These are phyloP conservation scores for Hymenoscyphus albidus DNA, from an alignment of 2,329 filamentous ascomycete species.

Conservation along the genomic window DNA sequence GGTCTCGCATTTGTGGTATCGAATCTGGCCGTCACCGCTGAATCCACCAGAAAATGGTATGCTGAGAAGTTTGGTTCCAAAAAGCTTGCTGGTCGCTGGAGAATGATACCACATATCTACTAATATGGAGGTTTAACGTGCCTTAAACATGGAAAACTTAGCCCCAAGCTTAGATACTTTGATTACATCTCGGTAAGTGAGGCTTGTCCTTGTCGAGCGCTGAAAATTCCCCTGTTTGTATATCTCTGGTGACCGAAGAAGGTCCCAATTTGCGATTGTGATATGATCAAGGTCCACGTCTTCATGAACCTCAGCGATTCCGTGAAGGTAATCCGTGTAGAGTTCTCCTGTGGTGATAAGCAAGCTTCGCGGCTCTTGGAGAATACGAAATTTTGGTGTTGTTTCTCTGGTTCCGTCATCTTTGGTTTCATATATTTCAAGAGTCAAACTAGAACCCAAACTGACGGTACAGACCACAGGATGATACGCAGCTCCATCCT, in stretches of 20 bases:
- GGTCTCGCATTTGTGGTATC: constrained; percentile 69
- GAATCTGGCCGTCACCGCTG: constrained; percentile 80
- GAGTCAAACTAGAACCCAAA: constrained; percentile 70
- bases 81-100: constrained; percentile 61
- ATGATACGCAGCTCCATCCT: constrained; percentile 85
- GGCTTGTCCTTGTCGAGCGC: constrained; percentile 61
- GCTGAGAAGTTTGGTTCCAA: constrained; percentile 66
- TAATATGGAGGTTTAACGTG: constrained; percentile 35
- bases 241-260: constrained; percentile 50
- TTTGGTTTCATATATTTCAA: constrained; percentile 69
- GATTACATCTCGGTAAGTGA: constrained; percentile 83
- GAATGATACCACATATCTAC: constrained; percentile 70
- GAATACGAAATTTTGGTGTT: constrained; percentile 52
- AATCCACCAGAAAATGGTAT: constrained; percentile 78
- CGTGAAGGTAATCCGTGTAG: constrained; percentile 70
- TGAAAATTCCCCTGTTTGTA: constrained; percentile 51
- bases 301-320: constrained; percentile 62
- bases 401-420: constrained; percentile 55
- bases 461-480: constrained; percentile 89
- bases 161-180: constrained; percentile 71
- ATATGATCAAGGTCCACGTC: constrained; percentile 61
- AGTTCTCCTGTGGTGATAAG: constrained; percentile 67
- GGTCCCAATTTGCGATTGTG: constrained; percentile 69
- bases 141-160: constrained; percentile 54
- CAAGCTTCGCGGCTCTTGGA: constrained; percentile 81